Evolutionary conservation across 164 flowering plant genomes (phyloP).

Genomic region (Houttuynia cordata): DNA sequence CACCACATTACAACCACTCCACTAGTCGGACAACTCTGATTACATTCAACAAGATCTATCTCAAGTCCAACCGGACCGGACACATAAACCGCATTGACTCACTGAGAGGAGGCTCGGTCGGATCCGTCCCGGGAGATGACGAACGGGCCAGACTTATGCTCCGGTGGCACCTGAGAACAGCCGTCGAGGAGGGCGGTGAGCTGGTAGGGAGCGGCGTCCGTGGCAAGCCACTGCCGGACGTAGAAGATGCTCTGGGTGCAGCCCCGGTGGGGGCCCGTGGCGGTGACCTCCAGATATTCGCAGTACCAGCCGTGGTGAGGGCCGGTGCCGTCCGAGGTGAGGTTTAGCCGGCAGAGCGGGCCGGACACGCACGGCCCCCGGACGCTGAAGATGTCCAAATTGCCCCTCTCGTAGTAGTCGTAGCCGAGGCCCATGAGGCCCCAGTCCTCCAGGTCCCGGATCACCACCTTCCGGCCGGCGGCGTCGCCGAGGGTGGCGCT

Average conservation of each 20-base stretch:
- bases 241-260: slow-evolving; percentile 36
- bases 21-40: too few relatives aligned
- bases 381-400: slow-evolving; percentile 50
- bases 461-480: slow-evolving; percentile 17
- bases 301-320: slow-evolving; percentile 55
- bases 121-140: slow-evolving; percentile 2
- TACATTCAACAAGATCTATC: too few relatives aligned
- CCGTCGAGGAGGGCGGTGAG: slow-evolving; percentile 35
- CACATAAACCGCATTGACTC: not conserved
- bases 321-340: slow-evolving; percentile 59
- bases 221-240: slow-evolving; percentile 53
- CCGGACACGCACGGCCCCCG: slow-evolving; percentile 33
- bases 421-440: slow-evolving; percentile 40
- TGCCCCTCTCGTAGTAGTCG: slow-evolving; percentile 60
- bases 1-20: too few relatives aligned
- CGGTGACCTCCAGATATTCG: slow-evolving; percentile 50
- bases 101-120: not conserved
- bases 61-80: too few relatives aligned
- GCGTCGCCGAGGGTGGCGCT: slow-evolving; percentile 24
- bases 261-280: slow-evolving; percentile 39
- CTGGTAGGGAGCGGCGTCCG: slow-evolving; percentile 35
- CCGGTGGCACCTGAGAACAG: not conserved
- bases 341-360: slow-evolving; percentile 43
- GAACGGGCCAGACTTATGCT: slow-evolving; percentile 1
- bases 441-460: slow-evolving; percentile 38